Evolutionary conservation across 1,139 yeast species (phyloP).

Genomic region (Zygoascus meyerae): DNA sequence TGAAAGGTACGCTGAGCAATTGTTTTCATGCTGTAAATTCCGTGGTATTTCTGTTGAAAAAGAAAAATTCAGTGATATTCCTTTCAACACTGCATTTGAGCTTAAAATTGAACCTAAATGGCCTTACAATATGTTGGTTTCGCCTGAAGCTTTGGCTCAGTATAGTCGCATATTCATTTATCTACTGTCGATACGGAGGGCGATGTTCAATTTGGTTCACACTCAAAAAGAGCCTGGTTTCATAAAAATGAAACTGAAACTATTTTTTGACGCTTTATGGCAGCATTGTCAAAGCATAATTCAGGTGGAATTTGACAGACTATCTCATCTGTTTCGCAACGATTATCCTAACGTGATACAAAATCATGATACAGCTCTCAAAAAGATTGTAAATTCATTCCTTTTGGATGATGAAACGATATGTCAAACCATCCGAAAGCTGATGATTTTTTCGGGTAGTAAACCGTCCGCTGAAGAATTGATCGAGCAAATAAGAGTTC

Average conservation of each 20-base stretch:
- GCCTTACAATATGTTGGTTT: conserved; percentile 21
- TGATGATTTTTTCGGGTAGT: not conserved
- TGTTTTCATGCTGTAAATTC: not conserved
- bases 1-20: conserved; percentile 3
- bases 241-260: conserved; percentile 12
- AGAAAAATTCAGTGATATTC: conserved; percentile 19
- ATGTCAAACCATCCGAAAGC: not conserved
- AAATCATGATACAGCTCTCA: conserved; percentile 3
- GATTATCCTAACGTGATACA: conserved; percentile 1
- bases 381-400: not conserved
- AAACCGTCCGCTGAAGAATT: not conserved
- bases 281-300: conserved; percentile 21
- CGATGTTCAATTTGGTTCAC: conserved; percentile 12
- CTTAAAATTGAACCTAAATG: conserved; percentile 18
- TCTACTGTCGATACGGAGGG: conserved; percentile 17
- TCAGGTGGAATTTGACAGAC: not conserved
- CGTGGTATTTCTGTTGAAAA: not conserved
- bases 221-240: conserved; percentile 9
- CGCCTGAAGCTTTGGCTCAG: conserved; percentile 14
- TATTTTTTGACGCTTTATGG: conserved; percentile 24
- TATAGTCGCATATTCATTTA: conserved; percentile 22
- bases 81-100: conserved; percentile 17
- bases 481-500: not conserved
- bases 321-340: conserved; percentile 2
- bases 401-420: not conserved